Percentiles rank a stretch among this genome's conserved stretches.
Conservation (phyloP, 371 early-diverging fungal genomes). For the Mortierella sp. region DNA sequence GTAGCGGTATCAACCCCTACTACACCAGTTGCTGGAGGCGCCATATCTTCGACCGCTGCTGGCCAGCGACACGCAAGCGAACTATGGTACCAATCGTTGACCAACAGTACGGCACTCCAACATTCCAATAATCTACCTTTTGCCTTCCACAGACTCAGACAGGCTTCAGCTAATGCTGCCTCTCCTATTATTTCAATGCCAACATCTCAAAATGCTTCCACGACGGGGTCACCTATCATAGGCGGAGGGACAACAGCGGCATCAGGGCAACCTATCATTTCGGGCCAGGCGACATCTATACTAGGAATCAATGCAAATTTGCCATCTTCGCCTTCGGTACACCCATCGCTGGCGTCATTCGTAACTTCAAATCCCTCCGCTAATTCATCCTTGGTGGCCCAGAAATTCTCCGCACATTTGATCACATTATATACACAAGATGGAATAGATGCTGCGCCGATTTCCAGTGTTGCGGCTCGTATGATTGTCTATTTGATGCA, state of each 20-base stretch:
- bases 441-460: slow-evolving; percentile 21
- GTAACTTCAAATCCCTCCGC: slow-evolving; percentile 2
- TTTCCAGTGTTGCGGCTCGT: slow-evolving; percentile 34
- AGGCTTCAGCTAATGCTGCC: slow-evolving; percentile 2
- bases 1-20: not conserved
- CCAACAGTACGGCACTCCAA: slow-evolving; percentile 18
- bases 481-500: slow-evolving; percentile 48
- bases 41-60: slow-evolving; percentile 22
- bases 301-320: not conserved
- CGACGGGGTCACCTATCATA: slow-evolving; percentile 27
- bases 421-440: slow-evolving; percentile 36
- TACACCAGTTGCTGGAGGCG: not conserved
- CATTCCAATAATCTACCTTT: slow-evolving; percentile 35
- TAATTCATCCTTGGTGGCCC: slow-evolving; percentile 34
- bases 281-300: not conserved
- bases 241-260: slow-evolving; percentile 8
- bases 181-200: slow-evolving; percentile 29
- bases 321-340: slow-evolving; percentile 19
- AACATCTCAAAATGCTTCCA: slow-evolving; percentile 25
- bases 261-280: slow-evolving; percentile 2
- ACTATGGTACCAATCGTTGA: slow-evolving; percentile 39
- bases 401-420: slow-evolving; percentile 48
- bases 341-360: slow-evolving; percentile 9
- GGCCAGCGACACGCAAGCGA: slow-evolving; percentile 49
- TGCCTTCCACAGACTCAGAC: slow-evolving; percentile 41